phyloP scores from a whole-genome alignment of 2,329 filamentous ascomycete species.

The Neofusicoccum parvum region DNA sequence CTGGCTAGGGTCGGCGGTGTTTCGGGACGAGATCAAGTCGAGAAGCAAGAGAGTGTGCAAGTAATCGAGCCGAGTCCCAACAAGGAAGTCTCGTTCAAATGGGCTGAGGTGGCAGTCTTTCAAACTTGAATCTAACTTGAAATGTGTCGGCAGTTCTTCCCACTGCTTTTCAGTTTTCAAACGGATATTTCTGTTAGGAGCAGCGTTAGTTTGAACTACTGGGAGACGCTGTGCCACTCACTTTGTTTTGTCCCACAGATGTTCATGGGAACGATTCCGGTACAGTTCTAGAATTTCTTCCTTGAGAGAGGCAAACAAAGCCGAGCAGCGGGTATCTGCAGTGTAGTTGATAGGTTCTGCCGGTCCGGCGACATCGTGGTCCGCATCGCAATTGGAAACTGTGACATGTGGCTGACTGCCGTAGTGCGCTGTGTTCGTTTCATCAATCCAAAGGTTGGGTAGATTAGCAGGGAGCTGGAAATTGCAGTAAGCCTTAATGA shows the following conservation, averaged over 20 bases:
- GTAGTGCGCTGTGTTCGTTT: background rate
- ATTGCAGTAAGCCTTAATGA: conserved; percentile 46
- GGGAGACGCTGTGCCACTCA: background rate
- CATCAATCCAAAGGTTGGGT: background rate
- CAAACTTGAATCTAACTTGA: conserved; percentile 24
- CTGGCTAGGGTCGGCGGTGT: conserved; percentile 28
- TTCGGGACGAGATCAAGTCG: conserved; percentile 27
- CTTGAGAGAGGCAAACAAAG: conserved; percentile 21
- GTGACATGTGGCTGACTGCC: background rate
- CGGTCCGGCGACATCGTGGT: background rate
- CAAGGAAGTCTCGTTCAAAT: conserved; percentile 36
- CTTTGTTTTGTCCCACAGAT: conserved; percentile 17
- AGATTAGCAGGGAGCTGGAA: conserved; percentile 28
- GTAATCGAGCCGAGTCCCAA: conserved; percentile 35
- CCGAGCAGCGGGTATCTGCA: conserved; percentile 21
- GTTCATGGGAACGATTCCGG: background rate
- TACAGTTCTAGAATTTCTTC: conserved; percentile 22
- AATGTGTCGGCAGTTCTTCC: conserved; percentile 30
- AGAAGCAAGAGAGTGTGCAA: conserved; percentile 38
- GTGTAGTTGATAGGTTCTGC: conserved; percentile 13
- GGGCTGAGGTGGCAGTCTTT: conserved; percentile 24
- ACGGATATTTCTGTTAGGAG: background rate
- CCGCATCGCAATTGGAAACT: conserved; percentile 22
- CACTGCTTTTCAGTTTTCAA: conserved; percentile 26
- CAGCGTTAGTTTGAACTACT: conserved; percentile 20